phyloP scores from a whole-genome alignment of 306 rosid species.

The Urtica urens region DNA sequence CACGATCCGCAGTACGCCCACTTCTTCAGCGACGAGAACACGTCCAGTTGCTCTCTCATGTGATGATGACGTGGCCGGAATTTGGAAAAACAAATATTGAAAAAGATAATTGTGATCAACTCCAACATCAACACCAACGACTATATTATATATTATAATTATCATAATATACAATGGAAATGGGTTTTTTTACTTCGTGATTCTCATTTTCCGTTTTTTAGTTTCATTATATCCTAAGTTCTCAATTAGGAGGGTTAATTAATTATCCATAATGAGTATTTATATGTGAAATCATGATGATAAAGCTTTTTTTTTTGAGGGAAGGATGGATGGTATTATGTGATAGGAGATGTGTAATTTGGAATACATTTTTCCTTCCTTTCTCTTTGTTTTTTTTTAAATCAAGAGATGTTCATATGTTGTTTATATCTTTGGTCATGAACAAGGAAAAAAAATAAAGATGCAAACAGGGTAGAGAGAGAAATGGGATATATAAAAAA shows the following conservation, averaged over 20 bases:
- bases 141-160: conserved; percentile 9
- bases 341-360: conserved; percentile 1
- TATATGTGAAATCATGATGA: conserved; percentile 22
- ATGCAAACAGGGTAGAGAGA: no score
- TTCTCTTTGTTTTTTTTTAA: not conserved
- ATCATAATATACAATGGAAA: conserved; percentile 38
- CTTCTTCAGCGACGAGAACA: conserved; percentile 62
- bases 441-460: conserved; percentile 16
- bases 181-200: conserved; percentile 19
- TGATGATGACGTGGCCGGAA: conserved; percentile 30
- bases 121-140: not conserved
- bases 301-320: conserved; percentile 23
- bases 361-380: conserved; percentile 1
- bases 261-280: conserved; percentile 19
- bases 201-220: conserved; percentile 15
- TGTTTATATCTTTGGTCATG: conserved; percentile 40
- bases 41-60: conserved; percentile 67
- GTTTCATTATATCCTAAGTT: conserved; percentile 17
- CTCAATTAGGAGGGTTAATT: conserved; percentile 18
- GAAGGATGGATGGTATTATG: conserved; percentile 21
- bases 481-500: conserved; percentile 6
- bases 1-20: conserved; percentile 34
- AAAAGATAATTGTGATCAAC: no score
- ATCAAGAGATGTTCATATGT: conserved; percentile 37
- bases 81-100: no score